Evolutionary conservation across 768 basidiomycete genomes (phyloP).

Genomic region (Suillus discolor): DNA sequence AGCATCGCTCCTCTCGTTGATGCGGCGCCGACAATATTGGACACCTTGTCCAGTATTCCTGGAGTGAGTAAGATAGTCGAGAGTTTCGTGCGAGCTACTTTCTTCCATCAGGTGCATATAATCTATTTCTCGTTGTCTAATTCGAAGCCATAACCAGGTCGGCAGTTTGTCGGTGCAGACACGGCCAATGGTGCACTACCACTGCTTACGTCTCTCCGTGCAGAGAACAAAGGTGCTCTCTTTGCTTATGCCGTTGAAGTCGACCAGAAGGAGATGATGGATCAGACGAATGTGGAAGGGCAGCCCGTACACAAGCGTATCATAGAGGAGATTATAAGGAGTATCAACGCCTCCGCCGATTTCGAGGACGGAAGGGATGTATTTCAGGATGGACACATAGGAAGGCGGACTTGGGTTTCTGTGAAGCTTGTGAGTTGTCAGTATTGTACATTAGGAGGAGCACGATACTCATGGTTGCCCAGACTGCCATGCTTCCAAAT

Average conservation of each 20-base stretch:
- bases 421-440: conserved; percentile 67
- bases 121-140: neutral
- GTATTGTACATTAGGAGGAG: neutral
- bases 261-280: conserved; percentile 56
- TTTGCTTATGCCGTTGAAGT: conserved; percentile 89
- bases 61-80: conserved; percentile 64
- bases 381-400: conserved; percentile 23
- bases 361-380: conserved; percentile 61
- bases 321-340: conserved; percentile 74
- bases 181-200: conserved; percentile 70
- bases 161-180: conserved; percentile 88
- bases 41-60: conserved; percentile 50
- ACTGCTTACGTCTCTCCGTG: conserved; percentile 61
- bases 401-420: conserved; percentile 79
- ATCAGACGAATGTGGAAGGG: conserved; percentile 19
- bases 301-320: conserved; percentile 57
- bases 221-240: conserved; percentile 71
- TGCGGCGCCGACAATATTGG: conserved; percentile 66
- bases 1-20: conserved; percentile 80
- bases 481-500: conserved; percentile 74
- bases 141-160: neutral
- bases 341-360: conserved; percentile 77
- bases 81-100: conserved; percentile 72
- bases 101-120: conserved; percentile 74
- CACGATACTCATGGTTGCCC: neutral